Evolutionary conservation across 371 early-diverging fungal species (phyloP), one percentile per base, ranked within the genome.

Genomic region (Apophysomyces elegans): DNA sequence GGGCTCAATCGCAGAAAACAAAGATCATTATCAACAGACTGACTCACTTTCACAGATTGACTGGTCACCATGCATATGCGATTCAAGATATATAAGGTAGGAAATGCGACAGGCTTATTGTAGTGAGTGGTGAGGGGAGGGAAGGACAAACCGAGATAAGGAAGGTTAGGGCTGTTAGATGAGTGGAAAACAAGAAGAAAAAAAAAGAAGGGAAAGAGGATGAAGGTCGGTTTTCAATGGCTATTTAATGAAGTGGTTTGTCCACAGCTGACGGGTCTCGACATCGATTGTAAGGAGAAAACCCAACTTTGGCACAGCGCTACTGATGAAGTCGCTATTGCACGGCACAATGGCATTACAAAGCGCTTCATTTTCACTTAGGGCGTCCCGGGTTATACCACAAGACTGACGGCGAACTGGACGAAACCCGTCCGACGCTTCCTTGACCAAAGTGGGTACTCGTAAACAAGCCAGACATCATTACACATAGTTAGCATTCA

Each of bases 21-120:
- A 26, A 26, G 18, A 18, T 18, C 18, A 18, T 18, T 18, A 18
- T 46, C 46, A 46, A 46, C 46, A 14, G 46, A 46, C 46, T 0
- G 14, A 46, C 0, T 46, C 46, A 46, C 46, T 46, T 46, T 46
- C 46, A 46, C 46, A 46, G 46, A 46, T 46, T 46, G 46, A 46
- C 18, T 46, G 46, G 46, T 46, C 46, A 16, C n/a, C 46, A 46
- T 46, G 16, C 46, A 46, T 46, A 46, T 14, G 46, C 46, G 46
- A 46, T 46, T 46, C 46, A 46, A 12, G 46, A 46, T 46, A 46
- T 46, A 46, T 46, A 2, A 46, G 46, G 14, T 46, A 46, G 46
- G 46, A 46, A 46, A 46, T 46, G 46, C n/a, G 46, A 46, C 46
- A 46, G 46, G 46, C n/a, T 46, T 46, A 46, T 46, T 46, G 46